These are phyloP conservation scores for Yarrowia sp. DNA, from an alignment of 805 yeast species.

Conservation along the genomic window DNA sequence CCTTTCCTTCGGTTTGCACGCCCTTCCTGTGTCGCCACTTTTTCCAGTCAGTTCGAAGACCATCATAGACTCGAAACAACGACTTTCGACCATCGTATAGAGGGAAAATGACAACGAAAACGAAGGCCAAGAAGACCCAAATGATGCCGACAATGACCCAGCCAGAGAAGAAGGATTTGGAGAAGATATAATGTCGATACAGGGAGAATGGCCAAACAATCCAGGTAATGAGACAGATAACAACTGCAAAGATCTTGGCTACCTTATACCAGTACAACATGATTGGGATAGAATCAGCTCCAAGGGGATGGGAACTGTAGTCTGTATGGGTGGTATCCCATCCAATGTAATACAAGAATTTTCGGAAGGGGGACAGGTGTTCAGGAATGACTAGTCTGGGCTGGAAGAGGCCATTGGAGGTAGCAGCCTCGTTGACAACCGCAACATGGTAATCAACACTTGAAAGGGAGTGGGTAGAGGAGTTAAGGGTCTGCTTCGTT, in stretches of 20 bases:
- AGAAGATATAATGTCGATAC: conserved; percentile 65
- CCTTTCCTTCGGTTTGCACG: background rate
- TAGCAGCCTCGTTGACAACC: background rate
- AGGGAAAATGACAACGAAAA: conserved; percentile 42
- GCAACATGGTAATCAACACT: background rate
- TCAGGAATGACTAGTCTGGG: conserved; percentile 7
- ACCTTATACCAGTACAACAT: conserved; percentile 27
- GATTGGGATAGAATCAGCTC: conserved; percentile 22
- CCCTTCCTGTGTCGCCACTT: background rate
- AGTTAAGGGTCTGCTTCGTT: background rate
- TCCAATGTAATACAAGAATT: conserved; percentile 23
- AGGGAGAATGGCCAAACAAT: conserved; percentile 83
- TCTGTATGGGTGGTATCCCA: conserved; percentile 14
- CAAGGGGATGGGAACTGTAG: conserved; percentile 23
- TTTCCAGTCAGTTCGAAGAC: background rate
- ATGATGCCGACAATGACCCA: conserved; percentile 73
- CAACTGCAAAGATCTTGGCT: conserved; percentile 24
- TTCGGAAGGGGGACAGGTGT: background rate
- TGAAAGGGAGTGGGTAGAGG: background rate
- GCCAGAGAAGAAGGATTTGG: conserved; percentile 68
- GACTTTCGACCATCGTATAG: conserved; percentile 44
- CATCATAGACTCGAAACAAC: background rate
- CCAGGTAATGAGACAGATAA: conserved; percentile 51
- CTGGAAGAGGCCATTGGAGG: background rate
- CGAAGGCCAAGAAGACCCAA: conserved; percentile 56